phyloP scores from a whole-genome alignment of 163 green algal genomes.

The Chlorella variabilis region DNA sequence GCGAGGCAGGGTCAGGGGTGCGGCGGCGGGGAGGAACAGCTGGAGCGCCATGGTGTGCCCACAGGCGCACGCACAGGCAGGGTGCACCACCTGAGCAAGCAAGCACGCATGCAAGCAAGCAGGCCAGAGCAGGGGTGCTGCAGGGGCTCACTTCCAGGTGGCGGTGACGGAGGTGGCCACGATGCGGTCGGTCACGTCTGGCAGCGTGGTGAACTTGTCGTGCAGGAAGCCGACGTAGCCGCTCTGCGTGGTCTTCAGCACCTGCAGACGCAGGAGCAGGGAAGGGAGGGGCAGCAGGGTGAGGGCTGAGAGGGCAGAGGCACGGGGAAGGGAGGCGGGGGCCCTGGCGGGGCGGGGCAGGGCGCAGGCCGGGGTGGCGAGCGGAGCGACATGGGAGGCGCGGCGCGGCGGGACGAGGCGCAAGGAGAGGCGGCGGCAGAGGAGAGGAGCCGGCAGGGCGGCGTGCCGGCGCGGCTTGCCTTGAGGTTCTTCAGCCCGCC shows the following conservation, averaged over 20 bases:
- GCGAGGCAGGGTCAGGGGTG: background rate
- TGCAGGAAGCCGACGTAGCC: slow-evolving; percentile 89
- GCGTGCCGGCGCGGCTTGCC: slow-evolving; percentile 45
- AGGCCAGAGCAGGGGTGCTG: too few relatives aligned
- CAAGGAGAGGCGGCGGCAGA: too few relatives aligned
- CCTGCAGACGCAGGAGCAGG: slow-evolving; percentile 50
- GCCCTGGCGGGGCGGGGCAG: too few relatives aligned
- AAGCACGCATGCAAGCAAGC: background rate
- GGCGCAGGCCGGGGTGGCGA: too few relatives aligned
- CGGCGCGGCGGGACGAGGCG: too few relatives aligned
- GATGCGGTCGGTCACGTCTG: slow-evolving; percentile 89
- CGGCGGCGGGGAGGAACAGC: background rate
- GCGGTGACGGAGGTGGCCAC: slow-evolving; percentile 85
- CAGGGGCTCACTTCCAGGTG: slow-evolving; percentile 82
- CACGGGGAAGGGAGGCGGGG: too few relatives aligned
- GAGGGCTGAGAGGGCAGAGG: background rate
- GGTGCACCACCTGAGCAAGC: too few relatives aligned
- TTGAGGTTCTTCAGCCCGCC: slow-evolving; percentile 55
- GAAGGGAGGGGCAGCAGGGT: background rate
- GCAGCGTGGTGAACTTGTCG: slow-evolving; percentile 91
- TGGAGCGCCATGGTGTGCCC: background rate
- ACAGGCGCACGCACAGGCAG: background rate
- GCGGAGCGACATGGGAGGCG: too few relatives aligned
- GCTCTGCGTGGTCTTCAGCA: slow-evolving; percentile 96
- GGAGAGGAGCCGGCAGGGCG: too few relatives aligned